Evolutionary conservation across 2,329 filamentous ascomycete species (phyloP), one percentile per base, ranked within the genome.

Genomic region (Epichloe bromicola): DNA sequence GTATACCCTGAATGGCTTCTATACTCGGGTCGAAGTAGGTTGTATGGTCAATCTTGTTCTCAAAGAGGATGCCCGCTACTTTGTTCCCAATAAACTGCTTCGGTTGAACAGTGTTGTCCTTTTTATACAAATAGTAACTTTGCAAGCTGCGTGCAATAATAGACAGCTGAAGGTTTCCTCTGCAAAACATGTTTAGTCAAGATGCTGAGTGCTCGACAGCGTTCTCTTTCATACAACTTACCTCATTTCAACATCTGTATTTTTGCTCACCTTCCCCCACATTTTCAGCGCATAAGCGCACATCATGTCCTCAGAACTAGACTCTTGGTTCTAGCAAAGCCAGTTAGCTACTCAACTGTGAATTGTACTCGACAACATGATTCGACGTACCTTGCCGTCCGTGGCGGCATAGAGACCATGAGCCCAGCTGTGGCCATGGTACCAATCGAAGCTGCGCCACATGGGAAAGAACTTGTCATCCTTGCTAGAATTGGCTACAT

Each of bases 31-130:
- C 87, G 61, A 96, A 96, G 69, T 88, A 96, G 1, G 91, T 96
- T 3, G 86, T 85, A 67, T 96, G 88, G 65, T 97, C 88, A 50
- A 89, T 78, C 69, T 97, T 97, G 72, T 96, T 96, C 69, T 97
- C 91, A 61, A 96, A 97, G 8, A 95, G 64, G 56, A 83, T 83
- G 5, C 80, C 79, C 2, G 75, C 74, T 38, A 76, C 80, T 67
- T 86, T 89, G 73, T 97, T 97, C 41, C 73, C 78, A 55, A 87
- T 82, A 63, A 94, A 95, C n/a, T 83, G 71, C 1, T 74, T 58
- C 0, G 91, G 91, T 59, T 95, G 80, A 17, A 75, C 68, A 48
- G 68, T 73, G 65, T 95, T 95, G 66, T 77, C 71, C 39, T 67
- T 73, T 5, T 76, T 74, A 72, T 95, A 86, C 46, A 95, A 78